Conservation (phyloP, 176 grass and related monocot genomes). For the Aechmea fasciata region DNA sequence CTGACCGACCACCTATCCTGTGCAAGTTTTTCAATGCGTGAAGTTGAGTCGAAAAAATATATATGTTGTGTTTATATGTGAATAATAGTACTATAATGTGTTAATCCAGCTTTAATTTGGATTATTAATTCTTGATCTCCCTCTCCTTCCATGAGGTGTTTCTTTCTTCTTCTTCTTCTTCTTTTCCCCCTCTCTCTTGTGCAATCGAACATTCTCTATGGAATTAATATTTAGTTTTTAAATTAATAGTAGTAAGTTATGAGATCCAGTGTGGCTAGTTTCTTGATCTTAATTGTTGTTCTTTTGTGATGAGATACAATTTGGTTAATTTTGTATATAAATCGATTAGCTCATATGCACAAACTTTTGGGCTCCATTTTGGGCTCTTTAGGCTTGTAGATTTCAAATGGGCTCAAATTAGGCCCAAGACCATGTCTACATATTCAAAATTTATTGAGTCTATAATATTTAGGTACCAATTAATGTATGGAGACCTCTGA, state of each 20-base stretch:
- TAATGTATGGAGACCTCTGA: no score
- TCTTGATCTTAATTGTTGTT: neutral
- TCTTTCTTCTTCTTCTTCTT: neutral
- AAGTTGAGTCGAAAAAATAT: neutral
- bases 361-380: no score
- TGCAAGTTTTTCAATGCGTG: neutral
- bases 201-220: no score
- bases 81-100: neutral
- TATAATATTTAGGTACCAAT: no score
- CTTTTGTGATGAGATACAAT: neutral
- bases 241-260: neutral
- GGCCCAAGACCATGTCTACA: no score
- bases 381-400: no score
- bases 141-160: neutral
- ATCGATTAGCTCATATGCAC: neutral
- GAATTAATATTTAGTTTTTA: neutral
- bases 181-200: no score
- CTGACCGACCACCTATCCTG: no score
- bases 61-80: slow-evolving; percentile 1
- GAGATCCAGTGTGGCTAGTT: neutral
- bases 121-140: neutral
- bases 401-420: no score
- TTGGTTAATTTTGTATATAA: neutral
- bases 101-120: neutral
- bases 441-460: no score